phyloP scores from a whole-genome alignment of 2,329 filamentous ascomycete species.

The Sporothrix pseudoabietina region DNA sequence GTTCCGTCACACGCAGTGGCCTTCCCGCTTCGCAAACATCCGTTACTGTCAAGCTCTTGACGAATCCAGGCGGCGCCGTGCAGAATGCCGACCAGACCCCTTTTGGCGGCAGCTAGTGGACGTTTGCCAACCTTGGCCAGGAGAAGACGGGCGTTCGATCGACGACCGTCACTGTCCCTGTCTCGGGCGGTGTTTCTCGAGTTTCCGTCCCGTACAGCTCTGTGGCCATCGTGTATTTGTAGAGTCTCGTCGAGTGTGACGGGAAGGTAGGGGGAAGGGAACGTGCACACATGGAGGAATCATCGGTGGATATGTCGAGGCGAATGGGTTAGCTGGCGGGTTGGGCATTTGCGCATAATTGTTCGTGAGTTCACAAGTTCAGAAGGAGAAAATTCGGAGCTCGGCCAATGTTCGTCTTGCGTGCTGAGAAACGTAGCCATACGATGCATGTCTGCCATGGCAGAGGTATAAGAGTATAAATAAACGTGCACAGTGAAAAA shows the following conservation, averaged over 20 bases:
- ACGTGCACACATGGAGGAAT: too few species aligned
- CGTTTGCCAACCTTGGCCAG: neutral
- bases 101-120: constrained; percentile 21
- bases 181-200: neutral
- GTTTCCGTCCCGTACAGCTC: neutral
- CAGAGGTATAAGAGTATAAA: neutral
- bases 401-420: too few species aligned
- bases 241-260: neutral
- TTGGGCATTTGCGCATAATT: too few species aligned
- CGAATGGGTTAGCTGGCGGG: too few species aligned
- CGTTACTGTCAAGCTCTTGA: constrained; percentile 4
- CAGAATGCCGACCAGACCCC: constrained; percentile 11
- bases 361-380: too few species aligned
- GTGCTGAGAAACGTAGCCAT: neutral
- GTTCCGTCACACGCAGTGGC: neutral
- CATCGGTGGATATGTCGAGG: too few species aligned
- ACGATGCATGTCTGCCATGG: neutral
- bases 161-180: neutral
- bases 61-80: constrained; percentile 16
- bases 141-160: constrained; percentile 5
- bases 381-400: too few species aligned
- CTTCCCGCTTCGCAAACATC: neutral
- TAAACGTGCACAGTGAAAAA: neutral
- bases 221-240: constrained; percentile 17
- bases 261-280: too few species aligned